A percentile compares a stretch with the other conserved stretches of the same genome.
phyloP scores from a whole-genome alignment of 768 basidiomycete genomes.

The Phaeolepiota aurea region DNA sequence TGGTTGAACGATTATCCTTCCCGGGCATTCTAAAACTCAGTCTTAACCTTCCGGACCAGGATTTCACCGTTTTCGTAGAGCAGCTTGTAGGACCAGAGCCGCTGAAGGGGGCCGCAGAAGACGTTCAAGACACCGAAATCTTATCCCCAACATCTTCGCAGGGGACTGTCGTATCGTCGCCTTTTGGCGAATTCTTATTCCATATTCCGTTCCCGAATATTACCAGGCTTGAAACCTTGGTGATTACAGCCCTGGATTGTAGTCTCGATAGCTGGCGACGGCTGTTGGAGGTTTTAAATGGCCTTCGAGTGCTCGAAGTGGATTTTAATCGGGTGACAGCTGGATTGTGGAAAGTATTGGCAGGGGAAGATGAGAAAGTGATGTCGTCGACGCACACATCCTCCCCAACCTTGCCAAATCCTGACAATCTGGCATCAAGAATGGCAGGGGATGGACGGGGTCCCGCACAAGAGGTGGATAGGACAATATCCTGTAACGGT shows the following conservation, averaged over 20 bases:
- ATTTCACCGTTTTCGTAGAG: slow-evolving; percentile 39
- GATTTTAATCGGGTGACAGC: slow-evolving; percentile 28
- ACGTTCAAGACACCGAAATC: not conserved
- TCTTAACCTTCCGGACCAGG: slow-evolving; percentile 47
- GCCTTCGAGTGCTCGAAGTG: slow-evolving; percentile 30
- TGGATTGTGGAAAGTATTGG: slow-evolving; percentile 24
- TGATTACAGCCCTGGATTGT: slow-evolving; percentile 35
- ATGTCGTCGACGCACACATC: not conserved
- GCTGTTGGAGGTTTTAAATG: slow-evolving; percentile 24
- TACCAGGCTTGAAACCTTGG: slow-evolving; percentile 23
- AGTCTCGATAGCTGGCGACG: slow-evolving; percentile 21
- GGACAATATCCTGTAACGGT: not conserved
- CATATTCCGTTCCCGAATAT: slow-evolving; percentile 22
- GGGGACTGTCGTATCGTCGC: slow-evolving; percentile 1
- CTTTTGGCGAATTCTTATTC: slow-evolving; percentile 1
- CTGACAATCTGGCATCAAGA: too few species aligned
- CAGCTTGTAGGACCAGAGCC: slow-evolving; percentile 18
- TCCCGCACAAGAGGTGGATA: not conserved
- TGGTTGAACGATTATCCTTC: slow-evolving; percentile 37
- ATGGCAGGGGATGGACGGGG: not conserved
- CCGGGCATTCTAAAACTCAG: slow-evolving; percentile 36
- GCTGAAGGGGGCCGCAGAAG: not conserved
- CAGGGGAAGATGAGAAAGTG: slow-evolving; percentile 10
- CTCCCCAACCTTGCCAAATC: too few species aligned
- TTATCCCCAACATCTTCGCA: not conserved